phyloP scores from a whole-genome alignment of 106 monocot genomes.

The Gastrodia elata region DNA sequence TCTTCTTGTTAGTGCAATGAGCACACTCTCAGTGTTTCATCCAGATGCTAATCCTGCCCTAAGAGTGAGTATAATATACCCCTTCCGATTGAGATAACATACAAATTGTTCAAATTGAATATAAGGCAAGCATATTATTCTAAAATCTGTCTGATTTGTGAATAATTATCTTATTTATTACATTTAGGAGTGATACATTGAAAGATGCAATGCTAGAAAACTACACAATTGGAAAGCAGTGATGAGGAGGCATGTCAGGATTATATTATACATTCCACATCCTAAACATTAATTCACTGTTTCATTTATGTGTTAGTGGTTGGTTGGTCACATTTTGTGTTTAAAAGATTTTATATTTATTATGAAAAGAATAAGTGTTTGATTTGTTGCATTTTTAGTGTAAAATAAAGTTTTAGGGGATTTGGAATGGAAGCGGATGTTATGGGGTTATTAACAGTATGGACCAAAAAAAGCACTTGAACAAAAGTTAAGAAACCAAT shows the following conservation, averaged over 20 bases:
- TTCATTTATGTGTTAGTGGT: too few relatives aligned
- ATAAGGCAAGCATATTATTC: background rate
- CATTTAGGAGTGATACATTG: background rate
- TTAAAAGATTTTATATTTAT: too few relatives aligned
- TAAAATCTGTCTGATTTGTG: background rate
- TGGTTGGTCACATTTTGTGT: too few relatives aligned
- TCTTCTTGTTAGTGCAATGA: slow-evolving; percentile 86
- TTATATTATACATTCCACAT: too few relatives aligned
- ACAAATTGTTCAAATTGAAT: background rate
- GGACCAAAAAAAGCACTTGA: too few relatives aligned
- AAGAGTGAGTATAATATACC: slow-evolving; percentile 38
- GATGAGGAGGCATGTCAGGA: background rate
- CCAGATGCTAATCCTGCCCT: slow-evolving; percentile 99
- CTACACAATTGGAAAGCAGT: background rate
- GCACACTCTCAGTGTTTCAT: slow-evolving; percentile 94
- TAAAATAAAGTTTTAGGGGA: too few relatives aligned
- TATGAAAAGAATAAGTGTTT: too few relatives aligned
- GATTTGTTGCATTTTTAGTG: too few relatives aligned
- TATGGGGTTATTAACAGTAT: too few relatives aligned
- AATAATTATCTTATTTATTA: background rate
- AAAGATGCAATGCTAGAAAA: background rate
- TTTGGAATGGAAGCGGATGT: too few relatives aligned
- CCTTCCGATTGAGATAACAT: background rate
- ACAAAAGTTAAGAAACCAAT: too few relatives aligned
- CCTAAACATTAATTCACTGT: too few relatives aligned